Base-by-base conservation (phyloP, 495 filamentous ascomycete genomes). In the Penicillium parvum region DNA sequence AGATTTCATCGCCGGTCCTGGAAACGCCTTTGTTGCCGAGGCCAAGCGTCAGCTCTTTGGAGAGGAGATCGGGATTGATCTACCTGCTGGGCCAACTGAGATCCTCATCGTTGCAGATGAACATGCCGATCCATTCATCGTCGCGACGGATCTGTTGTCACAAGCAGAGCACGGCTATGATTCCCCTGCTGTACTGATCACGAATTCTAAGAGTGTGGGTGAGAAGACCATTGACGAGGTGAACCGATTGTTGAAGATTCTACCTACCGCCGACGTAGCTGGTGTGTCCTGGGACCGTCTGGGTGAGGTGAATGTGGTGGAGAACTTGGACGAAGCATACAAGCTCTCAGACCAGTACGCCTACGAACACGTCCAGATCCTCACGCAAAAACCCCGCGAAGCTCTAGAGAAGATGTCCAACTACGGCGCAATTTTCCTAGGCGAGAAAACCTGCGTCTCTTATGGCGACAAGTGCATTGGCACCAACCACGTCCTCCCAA, bases 391-490 rank as follows among this genome's bases (percentile, higher is more conserved):
- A 1, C 74, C 74, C 1, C 52, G 74, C 3, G 67, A 72, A 17
- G 74, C 74, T 5, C 36, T 76, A 22, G 63, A 58, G 16, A 76
- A 76, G 49, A 77, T 78, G 72, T 65, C 43, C 3, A 65, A 70
- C 21, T 78, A 74, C 33, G 75, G 75, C 1, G 65, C 73, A 5
- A 34, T 78, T 10, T 77, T 78, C 53, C 56, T 77, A 12, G 75
- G 74, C 3, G 73, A 73, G 40, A 75, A 69, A 49, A 76, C 73
- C 1, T 77, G 73, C 44, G 72, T 77, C 2, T 73, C 67, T 1
- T 76, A 74, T 40, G 72, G 73, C 7, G 73, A 76, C 37, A 76
- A 77, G 61, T 68, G 65, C 29, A 78, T 78, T 39, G 74, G 72
- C 4, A 78, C 74, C 2, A 76, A 78, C 48, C 74, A 76, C 46